These are phyloP conservation scores for Anthoceros angustus DNA, from an alignment of 225 moss, liverwort and hornwort species.

Conservation along the genomic window DNA sequence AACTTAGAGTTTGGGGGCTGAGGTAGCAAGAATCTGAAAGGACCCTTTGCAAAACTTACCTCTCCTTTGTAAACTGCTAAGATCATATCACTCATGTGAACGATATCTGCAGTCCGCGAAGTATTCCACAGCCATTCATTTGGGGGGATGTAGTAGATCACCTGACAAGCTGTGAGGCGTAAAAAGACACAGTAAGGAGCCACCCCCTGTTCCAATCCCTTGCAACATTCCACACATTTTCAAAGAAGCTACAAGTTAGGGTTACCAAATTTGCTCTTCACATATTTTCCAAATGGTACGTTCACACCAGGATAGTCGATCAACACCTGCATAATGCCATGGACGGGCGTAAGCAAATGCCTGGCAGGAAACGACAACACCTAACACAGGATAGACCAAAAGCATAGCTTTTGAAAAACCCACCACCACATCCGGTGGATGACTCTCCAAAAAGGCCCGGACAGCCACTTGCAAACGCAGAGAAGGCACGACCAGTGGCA, in stretches of 20 bases:
- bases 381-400: background rate
- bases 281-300: constrained; percentile 58
- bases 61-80: constrained; percentile 61
- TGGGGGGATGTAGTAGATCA: constrained; percentile 68
- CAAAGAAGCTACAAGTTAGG: background rate
- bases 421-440: constrained; percentile 41
- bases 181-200: background rate
- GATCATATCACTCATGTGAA: constrained; percentile 48
- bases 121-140: constrained; percentile 86
- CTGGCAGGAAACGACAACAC: too few species aligned
- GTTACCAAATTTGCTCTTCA: constrained; percentile 52
- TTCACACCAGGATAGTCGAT: constrained; percentile 79
- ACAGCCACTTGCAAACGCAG: constrained; percentile 28
- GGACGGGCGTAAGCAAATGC: background rate
- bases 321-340: constrained; percentile 37
- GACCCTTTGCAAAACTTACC: constrained; percentile 18
- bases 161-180: constrained; percentile 38
- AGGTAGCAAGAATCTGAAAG: background rate
- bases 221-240: background rate
- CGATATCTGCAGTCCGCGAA: constrained; percentile 46
- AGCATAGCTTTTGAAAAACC: constrained; percentile 15
- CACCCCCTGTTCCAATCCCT: background rate
- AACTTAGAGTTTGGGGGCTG: too few species aligned
- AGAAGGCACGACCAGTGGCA: constrained; percentile 48
- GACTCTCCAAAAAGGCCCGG: constrained; percentile 25